These are phyloP conservation scores for Rhodosporidiobolus sp. DNA, from an alignment of 768 basidiomycete genomes.

Conservation along the genomic window DNA sequence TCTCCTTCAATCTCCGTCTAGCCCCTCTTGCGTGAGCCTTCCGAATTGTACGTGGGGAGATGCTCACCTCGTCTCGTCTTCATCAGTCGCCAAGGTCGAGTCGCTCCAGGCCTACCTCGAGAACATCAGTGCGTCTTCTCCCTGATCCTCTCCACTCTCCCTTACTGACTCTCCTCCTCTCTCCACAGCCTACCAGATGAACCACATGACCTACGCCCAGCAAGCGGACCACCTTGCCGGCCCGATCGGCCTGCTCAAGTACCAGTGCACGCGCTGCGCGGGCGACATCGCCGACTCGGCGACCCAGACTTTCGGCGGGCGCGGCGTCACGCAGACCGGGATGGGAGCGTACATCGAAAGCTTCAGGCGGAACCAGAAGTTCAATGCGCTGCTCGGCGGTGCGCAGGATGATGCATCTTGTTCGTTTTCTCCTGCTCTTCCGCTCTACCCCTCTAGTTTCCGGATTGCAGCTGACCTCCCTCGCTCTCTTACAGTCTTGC, in stretches of 20 bases:
- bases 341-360: slow-evolving; percentile 32
- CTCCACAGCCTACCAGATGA: slow-evolving; percentile 31
- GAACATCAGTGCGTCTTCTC: slow-evolving; percentile 58
- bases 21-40: no score
- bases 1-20: slow-evolving; percentile 55
- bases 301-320: slow-evolving; percentile 78
- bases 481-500: slow-evolving; percentile 19
- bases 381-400: slow-evolving; percentile 32
- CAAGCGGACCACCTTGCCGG: slow-evolving; percentile 39
- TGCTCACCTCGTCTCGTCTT: slow-evolving; percentile 58
- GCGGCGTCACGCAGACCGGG: slow-evolving; percentile 54
- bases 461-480: not conserved
- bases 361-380: slow-evolving; percentile 25
- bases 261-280: slow-evolving; percentile 26
- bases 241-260: slow-evolving; percentile 39
- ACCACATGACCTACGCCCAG: slow-evolving; percentile 37
- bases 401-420: slow-evolving; percentile 20
- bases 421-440: not conserved
- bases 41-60: slow-evolving; percentile 72
- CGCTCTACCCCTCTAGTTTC: not conserved
- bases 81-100: slow-evolving; percentile 81
- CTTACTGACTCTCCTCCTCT: not conserved
- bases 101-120: slow-evolving; percentile 78
- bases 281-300: slow-evolving; percentile 51
- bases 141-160: slow-evolving; percentile 45